Evolutionary conservation across 2,329 filamentous ascomycete genomes (phyloP).

Genomic region (Fusarium subglutinans): DNA sequence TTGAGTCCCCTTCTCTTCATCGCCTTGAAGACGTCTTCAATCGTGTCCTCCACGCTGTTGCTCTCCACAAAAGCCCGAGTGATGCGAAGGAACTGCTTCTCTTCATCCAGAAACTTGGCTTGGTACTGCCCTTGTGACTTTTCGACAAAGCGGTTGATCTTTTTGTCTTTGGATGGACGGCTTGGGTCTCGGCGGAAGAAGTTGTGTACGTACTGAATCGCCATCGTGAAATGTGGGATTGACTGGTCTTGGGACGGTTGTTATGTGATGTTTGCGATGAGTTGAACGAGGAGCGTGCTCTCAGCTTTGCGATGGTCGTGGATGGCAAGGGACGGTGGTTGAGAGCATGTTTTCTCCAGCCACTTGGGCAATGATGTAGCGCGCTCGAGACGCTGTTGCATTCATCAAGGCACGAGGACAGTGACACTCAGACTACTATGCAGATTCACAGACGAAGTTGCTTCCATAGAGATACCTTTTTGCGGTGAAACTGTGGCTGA

Average conservation of each 20-base stretch:
- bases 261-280: neutral
- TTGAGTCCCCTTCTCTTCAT: neutral
- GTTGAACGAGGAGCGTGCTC: neutral
- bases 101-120: neutral
- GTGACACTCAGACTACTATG: fast-evolving
- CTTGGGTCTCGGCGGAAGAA: neutral
- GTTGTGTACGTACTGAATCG: neutral
- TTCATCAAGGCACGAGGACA: too few relatives aligned
- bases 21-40: neutral
- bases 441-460: fast-evolving
- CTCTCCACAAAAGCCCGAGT: neutral
- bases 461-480: fast-evolving
- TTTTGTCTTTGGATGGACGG: neutral
- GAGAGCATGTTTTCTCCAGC: fast-evolving
- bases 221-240: neutral
- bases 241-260: fast-evolving
- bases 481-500: too few relatives aligned
- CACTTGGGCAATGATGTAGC: too few relatives aligned
- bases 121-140: neutral
- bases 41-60: neutral
- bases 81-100: neutral
- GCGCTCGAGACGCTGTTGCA: fast-evolving
- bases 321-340: neutral
- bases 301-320: too few relatives aligned
- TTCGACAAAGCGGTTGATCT: neutral